These are phyloP conservation scores for Aspergillus pseudotamarii DNA, from an alignment of 2,329 filamentous ascomycete genomes.

Conservation along the genomic window DNA sequence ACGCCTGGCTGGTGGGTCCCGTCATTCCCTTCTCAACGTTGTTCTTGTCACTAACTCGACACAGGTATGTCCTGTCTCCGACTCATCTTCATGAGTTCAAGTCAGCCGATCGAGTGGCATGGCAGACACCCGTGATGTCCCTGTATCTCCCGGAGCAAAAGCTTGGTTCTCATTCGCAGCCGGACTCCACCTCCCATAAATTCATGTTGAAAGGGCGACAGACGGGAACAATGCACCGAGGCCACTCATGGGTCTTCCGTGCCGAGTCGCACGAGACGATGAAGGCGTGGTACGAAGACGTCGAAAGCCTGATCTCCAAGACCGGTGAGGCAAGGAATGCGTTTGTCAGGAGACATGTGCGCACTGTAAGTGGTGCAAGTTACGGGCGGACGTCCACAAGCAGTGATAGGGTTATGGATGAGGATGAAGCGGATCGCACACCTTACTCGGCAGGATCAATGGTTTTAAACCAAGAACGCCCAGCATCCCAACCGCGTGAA, in stretches of 20 bases:
- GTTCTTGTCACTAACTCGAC: conserved; percentile 13
- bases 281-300: conserved; percentile 95
- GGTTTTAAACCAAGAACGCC: conserved; percentile 41
- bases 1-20: conserved; percentile 82
- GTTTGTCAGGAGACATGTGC: conserved; percentile 80
- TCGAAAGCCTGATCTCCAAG: conserved; percentile 85
- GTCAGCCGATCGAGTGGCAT: conserved; percentile 83
- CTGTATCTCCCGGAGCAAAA: conserved; percentile 94
- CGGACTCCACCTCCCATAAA: conserved; percentile 86
- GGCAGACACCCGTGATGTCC: conserved; percentile 91
- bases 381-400: conserved; percentile 63
- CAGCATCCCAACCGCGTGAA: conserved; percentile 59
- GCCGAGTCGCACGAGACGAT: conserved; percentile 83
- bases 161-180: conserved; percentile 84
- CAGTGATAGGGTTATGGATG: conserved; percentile 77
- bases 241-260: conserved; percentile 69
- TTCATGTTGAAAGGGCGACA: conserved; percentile 97
- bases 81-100: conserved; percentile 99
- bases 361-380: conserved; percentile 71
- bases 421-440: conserved; percentile 68
- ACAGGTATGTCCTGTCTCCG: conserved; percentile 90
- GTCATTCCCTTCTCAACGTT: neutral
- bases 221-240: conserved; percentile 86
- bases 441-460: conserved; percentile 64
- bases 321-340: conserved; percentile 84